These are phyloP conservation scores for Alternaria sp. DNA, from an alignment of 2,329 filamentous ascomycete species.

Conservation along the genomic window DNA sequence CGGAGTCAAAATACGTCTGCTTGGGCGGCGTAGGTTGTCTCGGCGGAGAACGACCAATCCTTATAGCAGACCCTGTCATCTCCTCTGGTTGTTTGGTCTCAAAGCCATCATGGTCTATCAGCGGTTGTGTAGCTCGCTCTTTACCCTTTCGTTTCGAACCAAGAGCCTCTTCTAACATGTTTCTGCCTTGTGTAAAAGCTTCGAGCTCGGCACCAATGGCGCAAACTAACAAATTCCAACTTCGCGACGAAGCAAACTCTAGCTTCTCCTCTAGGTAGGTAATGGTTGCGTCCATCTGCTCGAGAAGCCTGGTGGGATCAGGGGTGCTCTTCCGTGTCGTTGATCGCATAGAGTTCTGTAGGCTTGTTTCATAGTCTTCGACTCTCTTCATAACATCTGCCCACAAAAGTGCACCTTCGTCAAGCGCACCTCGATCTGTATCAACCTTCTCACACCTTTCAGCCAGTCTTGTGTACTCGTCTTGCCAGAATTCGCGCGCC, in stretches of 20 bases:
- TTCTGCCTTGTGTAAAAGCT: slow-evolving; percentile 68
- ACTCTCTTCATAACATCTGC: slow-evolving; percentile 67
- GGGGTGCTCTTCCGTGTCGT: slow-evolving; percentile 24
- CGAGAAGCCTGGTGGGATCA: slow-evolving; percentile 29
- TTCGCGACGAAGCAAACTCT: slow-evolving; percentile 64
- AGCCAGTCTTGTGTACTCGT: slow-evolving; percentile 66
- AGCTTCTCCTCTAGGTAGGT: slow-evolving; percentile 63
- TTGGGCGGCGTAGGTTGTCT: slow-evolving; percentile 40
- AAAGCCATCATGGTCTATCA: slow-evolving; percentile 32
- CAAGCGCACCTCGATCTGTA: slow-evolving; percentile 69
- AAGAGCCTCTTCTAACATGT: slow-evolving; percentile 60
- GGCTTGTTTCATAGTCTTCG: slow-evolving; percentile 69
- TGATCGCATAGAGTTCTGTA: slow-evolving; percentile 63
- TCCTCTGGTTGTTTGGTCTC: slow-evolving; percentile 31
- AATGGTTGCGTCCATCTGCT: slow-evolving; percentile 66
- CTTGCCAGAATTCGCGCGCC: slow-evolving; percentile 75
- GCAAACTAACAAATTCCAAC: slow-evolving; percentile 78
- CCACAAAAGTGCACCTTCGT: slow-evolving; percentile 74
- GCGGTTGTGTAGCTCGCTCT: slow-evolving; percentile 30
- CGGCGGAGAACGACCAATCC: slow-evolving; percentile 37
- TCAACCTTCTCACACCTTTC: slow-evolving; percentile 65
- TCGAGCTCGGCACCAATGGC: slow-evolving; percentile 78
- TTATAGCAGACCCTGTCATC: slow-evolving; percentile 42
- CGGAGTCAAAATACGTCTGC: slow-evolving; percentile 48
- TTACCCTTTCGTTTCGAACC: slow-evolving; percentile 40